Percentiles rank a stretch among this genome's conserved stretches.
These are phyloP conservation scores for Rutstroemia sp. DNA, from an alignment of 2,329 filamentous ascomycete species.

Conservation along the genomic window DNA sequence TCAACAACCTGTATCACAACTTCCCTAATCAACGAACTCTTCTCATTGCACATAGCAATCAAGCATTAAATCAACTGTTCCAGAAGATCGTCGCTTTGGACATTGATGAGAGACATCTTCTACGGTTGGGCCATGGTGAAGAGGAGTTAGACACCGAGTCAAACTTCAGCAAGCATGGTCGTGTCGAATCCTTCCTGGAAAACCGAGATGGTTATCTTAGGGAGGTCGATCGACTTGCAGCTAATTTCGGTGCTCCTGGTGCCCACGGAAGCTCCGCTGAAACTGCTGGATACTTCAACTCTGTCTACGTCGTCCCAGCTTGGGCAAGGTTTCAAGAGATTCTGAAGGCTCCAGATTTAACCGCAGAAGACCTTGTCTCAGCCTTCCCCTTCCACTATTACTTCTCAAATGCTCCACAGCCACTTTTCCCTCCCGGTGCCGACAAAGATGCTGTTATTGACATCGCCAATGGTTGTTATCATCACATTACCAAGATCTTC, in stretches of 20 bases:
- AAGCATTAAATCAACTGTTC: constrained; percentile 94
- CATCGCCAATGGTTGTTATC: constrained; percentile 75
- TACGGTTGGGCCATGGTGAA: constrained; percentile 90
- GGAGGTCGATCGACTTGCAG: constrained; percentile 81
- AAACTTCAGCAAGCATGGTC: constrained; percentile 88
- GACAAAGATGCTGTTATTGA: constrained; percentile 64
- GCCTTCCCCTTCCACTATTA: constrained; percentile 84
- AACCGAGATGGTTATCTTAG: constrained; percentile 70
- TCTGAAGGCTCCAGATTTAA: constrained; percentile 47
- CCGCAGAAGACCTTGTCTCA: constrained; percentile 54
- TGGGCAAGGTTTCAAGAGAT: constrained; percentile 80
- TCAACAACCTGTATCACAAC: constrained; percentile 98
- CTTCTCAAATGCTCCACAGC: constrained; percentile 81
- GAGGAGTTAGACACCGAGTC: constrained; percentile 82
- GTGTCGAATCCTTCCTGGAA: constrained; percentile 91
- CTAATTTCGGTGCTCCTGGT: constrained; percentile 77
- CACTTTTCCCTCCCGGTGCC: constrained; percentile 64
- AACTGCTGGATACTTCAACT: constrained; percentile 94
- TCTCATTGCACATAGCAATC: constrained; percentile 93
- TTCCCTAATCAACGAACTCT: constrained; percentile 89
- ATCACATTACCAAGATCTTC: constrained; percentile 85
- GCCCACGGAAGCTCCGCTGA: constrained; percentile 96
- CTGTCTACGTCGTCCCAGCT: constrained; percentile 79
- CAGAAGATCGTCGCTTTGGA: constrained; percentile 95
- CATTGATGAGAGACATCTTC: constrained; percentile 88